Evolutionary conservation across 2,329 filamentous ascomycete genomes (phyloP).

Genomic region (Cladophialophora immunda): DNA sequence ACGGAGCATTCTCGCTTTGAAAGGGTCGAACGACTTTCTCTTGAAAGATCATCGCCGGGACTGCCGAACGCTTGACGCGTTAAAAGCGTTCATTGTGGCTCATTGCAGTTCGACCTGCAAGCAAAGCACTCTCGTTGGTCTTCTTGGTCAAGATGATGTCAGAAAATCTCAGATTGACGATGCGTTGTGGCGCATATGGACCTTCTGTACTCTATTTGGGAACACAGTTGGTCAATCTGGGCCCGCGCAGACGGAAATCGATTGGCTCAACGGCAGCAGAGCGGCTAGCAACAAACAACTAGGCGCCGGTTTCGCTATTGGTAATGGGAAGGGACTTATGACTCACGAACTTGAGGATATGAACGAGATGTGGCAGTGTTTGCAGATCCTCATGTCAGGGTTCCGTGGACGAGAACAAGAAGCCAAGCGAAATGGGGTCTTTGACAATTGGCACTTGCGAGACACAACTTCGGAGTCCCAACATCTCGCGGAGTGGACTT

Average conservation of each 20-base stretch:
- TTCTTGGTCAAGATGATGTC: constrained; percentile 57
- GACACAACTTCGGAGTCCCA: constrained; percentile 56
- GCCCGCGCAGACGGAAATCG: constrained; percentile 67
- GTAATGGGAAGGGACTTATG: constrained; percentile 64
- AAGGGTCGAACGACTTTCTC: constrained; percentile 34
- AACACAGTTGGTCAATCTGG: constrained; percentile 62
- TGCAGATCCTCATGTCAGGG: constrained; percentile 64
- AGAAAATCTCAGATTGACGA: constrained; percentile 64
- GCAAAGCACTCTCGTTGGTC: constrained; percentile 62
- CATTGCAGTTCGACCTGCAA: constrained; percentile 66
- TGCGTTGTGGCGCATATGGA: constrained; percentile 72
- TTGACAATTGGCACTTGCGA: constrained; percentile 48
- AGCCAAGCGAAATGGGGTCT: constrained; percentile 65
- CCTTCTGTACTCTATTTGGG: constrained; percentile 71
- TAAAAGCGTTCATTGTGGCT: constrained; percentile 65
- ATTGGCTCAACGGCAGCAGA: constrained; percentile 68
- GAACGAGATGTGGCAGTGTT: constrained; percentile 70
- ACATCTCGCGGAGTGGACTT: constrained; percentile 69
- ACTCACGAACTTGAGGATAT: constrained; percentile 69
- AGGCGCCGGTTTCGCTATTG: constrained; percentile 65
- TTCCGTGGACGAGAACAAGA: constrained; percentile 64
- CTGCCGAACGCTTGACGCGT: constrained; percentile 60
- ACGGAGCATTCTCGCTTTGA: constrained; percentile 32
- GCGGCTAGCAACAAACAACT: constrained; percentile 59
- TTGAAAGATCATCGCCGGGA: constrained; percentile 48